Base-by-base conservation (phyloP, 805 yeast species). In the Alloascoidea africana region DNA sequence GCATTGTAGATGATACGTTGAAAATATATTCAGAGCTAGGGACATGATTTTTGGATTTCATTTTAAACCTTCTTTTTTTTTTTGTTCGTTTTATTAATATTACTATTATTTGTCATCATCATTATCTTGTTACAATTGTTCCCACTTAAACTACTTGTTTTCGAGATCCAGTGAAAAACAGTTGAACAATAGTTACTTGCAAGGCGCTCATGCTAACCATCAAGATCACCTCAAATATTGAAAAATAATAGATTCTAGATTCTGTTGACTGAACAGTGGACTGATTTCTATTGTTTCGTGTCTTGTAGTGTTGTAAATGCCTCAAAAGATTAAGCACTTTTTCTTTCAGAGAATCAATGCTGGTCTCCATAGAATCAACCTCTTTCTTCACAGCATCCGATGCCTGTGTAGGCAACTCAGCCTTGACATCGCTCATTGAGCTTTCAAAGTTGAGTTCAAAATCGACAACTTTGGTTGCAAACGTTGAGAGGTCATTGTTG, bases 231-330 rank as follows among this genome's bases (percentile, higher is more conserved):
- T 79, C 86, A 41, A 73, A 58, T 38, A 82, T 59, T 35, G 87
- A 75, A 51, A 82, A 71, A 70, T 78, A 83, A 53, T 80, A 77
- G 42, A 84, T 69, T 53, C 94, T 74, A 14, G 76, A 62, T 51
- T 78, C 83, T 19, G 94, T 84, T 37, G 84, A 73, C 56, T 67
- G 66, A 44, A 84, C 95, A 33, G 95, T 84, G 37, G 79, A 73
- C 71, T 84, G 91, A 62, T 89, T 89, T 62, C 97, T 73, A 61
- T 75, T 75, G 59, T 83, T 89, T 63, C 98, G 78, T 8, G 93
- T 76, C 59, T 76, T 81, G 66, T 87, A 86, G 59, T 87, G 81
- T 48, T 78, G 82, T 53, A 89, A 50, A 27, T 48, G 37, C 33
- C 62, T 56, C 16, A 44, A 41, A 34, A 49, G 42, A 30, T 45